Evolutionary conservation across 345 rosid genomes (phyloP), one percentile per base, ranked within the genome.

Genomic region (Corymbia maculata): DNA sequence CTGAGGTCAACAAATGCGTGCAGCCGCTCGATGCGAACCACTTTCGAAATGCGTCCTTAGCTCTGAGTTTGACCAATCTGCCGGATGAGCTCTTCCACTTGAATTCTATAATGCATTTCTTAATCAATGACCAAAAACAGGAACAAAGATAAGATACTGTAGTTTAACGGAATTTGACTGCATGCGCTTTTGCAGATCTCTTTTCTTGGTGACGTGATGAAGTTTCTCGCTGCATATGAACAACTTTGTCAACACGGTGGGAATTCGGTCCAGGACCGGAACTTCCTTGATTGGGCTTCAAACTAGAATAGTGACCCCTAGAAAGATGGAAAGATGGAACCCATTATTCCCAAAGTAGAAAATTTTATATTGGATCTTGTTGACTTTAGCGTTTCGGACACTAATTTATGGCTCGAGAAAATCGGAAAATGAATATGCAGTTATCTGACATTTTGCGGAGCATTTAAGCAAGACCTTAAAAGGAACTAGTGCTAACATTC

Each of bases 391-490:
- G 4, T 64, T 64, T 14, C 0, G 36, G 7, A 26, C 36, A n/a
- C 17, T 13, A 64, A 28, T n/a, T 28, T 28, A 30, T 64, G 70
- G 0, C n/a, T 28, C 0, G 1, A 64, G 5, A 64, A 64, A 3
- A n/a, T 13, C 13, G 36, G 70, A 64, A 64, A 64, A 28, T 64
- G 13, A 64, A n/a, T 66, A n/a, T 30, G 42, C 4, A 2, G 44
- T 66, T 8, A 14, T 30, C 8, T 1, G 36, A 66, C 9, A 30
- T 66, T 21, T 66, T 30, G 42, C 16, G 0, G 30, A 30, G 44
- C 79, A 0, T 66, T n/a, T 7, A n/a, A 30, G 4, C 10, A 66
- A 4, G 44, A 66, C 79, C 44, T 30, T 15, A 66, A 15, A 66
- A 14, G 79, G 79, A 66, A 66, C 79, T 66, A 17, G 79, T 66